phyloP scores from a whole-genome alignment of 2,329 filamentous ascomycete genomes.

The Fusarium sp. region DNA sequence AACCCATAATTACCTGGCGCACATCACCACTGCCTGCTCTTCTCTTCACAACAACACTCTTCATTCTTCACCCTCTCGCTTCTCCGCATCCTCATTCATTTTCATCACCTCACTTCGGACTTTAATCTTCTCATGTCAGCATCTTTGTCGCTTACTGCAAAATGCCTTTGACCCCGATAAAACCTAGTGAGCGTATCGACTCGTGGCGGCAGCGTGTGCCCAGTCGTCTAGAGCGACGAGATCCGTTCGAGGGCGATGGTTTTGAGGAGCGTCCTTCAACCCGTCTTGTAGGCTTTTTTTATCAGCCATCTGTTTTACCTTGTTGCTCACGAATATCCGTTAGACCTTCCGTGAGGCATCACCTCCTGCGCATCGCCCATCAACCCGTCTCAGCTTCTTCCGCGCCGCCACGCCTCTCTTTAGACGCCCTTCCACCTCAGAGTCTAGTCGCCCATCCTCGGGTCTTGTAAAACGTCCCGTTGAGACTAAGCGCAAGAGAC shows the following conservation, averaged over 20 bases:
- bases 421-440: slow-evolving; percentile 19
- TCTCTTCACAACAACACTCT: neutral
- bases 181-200: slow-evolving; percentile 41
- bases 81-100: neutral
- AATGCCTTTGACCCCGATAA: slow-evolving; percentile 19
- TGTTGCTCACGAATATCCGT: neutral
- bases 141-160: neutral
- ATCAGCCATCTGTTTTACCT: rapidly evolving
- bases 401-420: slow-evolving; percentile 44
- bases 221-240: slow-evolving; percentile 49
- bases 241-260: slow-evolving; percentile 51
- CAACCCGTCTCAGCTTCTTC: slow-evolving; percentile 45
- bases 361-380: slow-evolving; percentile 31
- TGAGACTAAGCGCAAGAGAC: slow-evolving; percentile 20
- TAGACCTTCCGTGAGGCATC: slow-evolving; percentile 43
- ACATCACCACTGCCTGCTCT: neutral
- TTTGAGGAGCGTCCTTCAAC: slow-evolving; percentile 48
- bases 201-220: slow-evolving; percentile 52
- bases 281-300: slow-evolving; percentile 40
- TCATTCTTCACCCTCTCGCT: neutral
- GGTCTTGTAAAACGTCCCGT: neutral
- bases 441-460: slow-evolving; percentile 28
- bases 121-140: neutral
- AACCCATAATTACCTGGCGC: neutral
- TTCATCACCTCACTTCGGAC: neutral